Evolutionary conservation across 345 rosid species (phyloP), one percentile per base, ranked within the genome.

Genomic region (Theobroma cacao): DNA sequence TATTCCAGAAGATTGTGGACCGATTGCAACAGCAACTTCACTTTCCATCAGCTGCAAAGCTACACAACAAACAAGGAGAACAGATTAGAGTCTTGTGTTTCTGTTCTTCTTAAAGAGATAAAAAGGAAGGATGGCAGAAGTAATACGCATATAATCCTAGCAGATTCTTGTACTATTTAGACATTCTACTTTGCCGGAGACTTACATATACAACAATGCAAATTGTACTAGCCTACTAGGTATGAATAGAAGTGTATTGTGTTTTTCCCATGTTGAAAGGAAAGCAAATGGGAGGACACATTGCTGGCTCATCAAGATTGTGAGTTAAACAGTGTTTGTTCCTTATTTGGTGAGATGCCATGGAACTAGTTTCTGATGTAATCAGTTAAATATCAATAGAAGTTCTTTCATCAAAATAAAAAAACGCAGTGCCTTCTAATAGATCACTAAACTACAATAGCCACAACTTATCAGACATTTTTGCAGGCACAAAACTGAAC

Each of bases 1-100:
- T 85, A 95, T 86, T 38, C 91, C 97, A 11, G 99, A 95, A 77
- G 98, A 95, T 72, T 93, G 98, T 33, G 99, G 99, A 77, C 99
- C 99, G 77, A 95, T 86, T 68, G 86, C 97, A 70, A 85, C 88
- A 60, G 90, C 87, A 30, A 95, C 90, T 24, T 88, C 88, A 60
- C 83, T 84, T 85, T 87, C 94, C 90, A 95, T 88, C 78, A 95
- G 85, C 96, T 91, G 91, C 88, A 95, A 84, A 87, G 96, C 99
- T 95, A 84, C 92, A 92, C 48, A 73, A 92, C 48, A 73, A 5
- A 77, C 36, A 60, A 53, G 56, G 30, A 55, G 63, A 38, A 17
- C 36, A 38, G 20, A 59, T 52, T 50, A n/a, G 18, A 26, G n/a
- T 11, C 1, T 72, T 24, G 43, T 55, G 28, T 33, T 53, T n/a